A percentile compares a stretch with the other conserved stretches of the same genome.
These are phyloP conservation scores for Botrytis fragariae DNA, from an alignment of 2,329 filamentous ascomycete genomes.

Conservation along the genomic window DNA sequence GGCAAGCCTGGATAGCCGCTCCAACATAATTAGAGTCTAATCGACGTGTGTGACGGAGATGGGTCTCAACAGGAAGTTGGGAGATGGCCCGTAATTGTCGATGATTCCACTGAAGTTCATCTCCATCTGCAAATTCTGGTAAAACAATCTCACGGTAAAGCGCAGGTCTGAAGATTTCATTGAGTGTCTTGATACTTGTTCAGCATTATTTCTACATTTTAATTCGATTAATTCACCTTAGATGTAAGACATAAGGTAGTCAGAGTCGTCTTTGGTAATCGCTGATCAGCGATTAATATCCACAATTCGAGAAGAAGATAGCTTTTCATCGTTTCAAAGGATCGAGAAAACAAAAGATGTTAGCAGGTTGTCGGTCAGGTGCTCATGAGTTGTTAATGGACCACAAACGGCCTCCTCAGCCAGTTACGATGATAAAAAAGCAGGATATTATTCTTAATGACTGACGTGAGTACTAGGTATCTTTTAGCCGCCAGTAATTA, in stretches of 20 bases:
- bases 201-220: not conserved
- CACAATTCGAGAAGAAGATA: not conserved
- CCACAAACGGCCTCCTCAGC: not conserved
- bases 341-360: not conserved
- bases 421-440: not conserved
- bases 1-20: not conserved
- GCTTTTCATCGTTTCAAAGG: not conserved
- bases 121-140: not conserved
- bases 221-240: not conserved
- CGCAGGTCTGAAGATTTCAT: slow-evolving; percentile 2
- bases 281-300: not conserved
- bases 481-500: not conserved
- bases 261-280: not conserved
- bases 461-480: not conserved
- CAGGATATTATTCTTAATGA: not conserved
- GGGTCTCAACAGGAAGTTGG: slow-evolving; percentile 4
- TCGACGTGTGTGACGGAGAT: not conserved
- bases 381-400: not conserved
- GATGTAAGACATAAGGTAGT: not conserved
- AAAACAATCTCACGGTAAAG: slow-evolving; percentile 14
- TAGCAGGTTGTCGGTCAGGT: not conserved
- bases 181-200: slow-evolving; percentile 11
- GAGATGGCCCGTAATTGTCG: not conserved
- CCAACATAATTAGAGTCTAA: not conserved
- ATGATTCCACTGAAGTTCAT: not conserved